Percentiles rank a stretch among this genome's conserved stretches.
These are phyloP conservation scores for Candida nitratophila DNA, from an alignment of 805 yeast species.

Conservation along the genomic window DNA sequence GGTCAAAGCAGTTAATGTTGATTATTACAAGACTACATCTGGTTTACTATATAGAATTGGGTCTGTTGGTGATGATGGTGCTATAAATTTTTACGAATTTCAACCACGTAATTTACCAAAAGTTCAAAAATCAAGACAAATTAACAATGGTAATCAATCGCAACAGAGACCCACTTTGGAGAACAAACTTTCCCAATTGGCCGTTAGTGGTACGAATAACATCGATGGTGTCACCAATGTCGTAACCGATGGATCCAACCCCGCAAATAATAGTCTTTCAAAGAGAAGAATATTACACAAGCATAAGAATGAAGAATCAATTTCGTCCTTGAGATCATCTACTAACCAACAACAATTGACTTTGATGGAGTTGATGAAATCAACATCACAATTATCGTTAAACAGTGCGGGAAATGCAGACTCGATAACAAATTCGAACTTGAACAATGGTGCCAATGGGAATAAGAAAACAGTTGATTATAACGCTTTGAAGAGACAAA, in stretches of 20 bases:
- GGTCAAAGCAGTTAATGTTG: conserved; percentile 40
- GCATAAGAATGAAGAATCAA: conserved; percentile 17
- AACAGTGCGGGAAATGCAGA: neutral
- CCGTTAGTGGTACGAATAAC: neutral
- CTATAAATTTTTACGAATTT: conserved; percentile 46
- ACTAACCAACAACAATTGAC: conserved; percentile 17
- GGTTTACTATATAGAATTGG: conserved; percentile 40
- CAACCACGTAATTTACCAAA: conserved; percentile 36
- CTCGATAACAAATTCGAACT: conserved; percentile 2
- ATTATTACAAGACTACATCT: conserved; percentile 25
- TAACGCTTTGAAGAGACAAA: neutral
- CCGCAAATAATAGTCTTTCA: too few relatives aligned
- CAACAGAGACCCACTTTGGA: neutral
- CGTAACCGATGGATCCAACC: too few relatives aligned
- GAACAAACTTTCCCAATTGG: neutral
- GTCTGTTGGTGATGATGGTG: conserved; percentile 51
- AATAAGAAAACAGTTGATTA: neutral
- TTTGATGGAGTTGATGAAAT: conserved; percentile 20
- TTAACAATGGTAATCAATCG: neutral
- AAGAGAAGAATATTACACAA: conserved; percentile 9
- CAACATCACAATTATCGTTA: conserved; percentile 11
- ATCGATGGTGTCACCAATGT: conserved; percentile 1
- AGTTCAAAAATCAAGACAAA: conserved; percentile 16
- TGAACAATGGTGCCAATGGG: neutral
- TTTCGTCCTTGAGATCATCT: conserved; percentile 23